Base-by-base conservation (phyloP, 306 rosid genomes). In the Gastrolobium villosum region DNA sequence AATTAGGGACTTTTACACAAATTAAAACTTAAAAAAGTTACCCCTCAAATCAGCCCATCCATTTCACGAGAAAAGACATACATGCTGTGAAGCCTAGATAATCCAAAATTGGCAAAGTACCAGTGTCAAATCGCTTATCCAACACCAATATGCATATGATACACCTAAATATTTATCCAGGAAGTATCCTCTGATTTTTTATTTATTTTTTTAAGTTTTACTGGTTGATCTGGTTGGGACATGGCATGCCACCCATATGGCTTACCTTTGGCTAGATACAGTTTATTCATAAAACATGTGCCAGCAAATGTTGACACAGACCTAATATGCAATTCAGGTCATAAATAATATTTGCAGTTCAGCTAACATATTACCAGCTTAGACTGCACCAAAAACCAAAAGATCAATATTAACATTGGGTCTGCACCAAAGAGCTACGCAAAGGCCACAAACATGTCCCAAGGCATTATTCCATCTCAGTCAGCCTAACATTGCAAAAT, bases 331-430 rank as follows among this genome's bases (percentile, higher is more conserved):
- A 41, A 53, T 32, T 48, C 66, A 65, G 41, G 83, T 37, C 45
- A 73, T 48, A 59, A 39, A 77, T 61, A 53, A 62, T 63, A 9
- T 3, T 73, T 28, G 49, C 40, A 46, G 64, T 40, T 7, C 79
- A 39, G 48, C 65, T 46, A 65, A 65, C 41, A 60, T 15, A 67
- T 32, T 43, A 46, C 50, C 15, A 68, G 20, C 48, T 30, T 30
- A 52, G 64, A 78, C 41, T 35, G 13, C 43, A 68, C 30, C 64
- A n/a, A 10, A 28, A 70, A 26, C 20, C 50, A 15, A 60, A 48
- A 6, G 45, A 77, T 55, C 48, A 54, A 37, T 55, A 68, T 45
- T 34, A 77, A 34, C 39, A 34, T 20, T 3, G 15, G 20, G 0
- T 6, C 81, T 28, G 46, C 11, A 4, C 73, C 56, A 46, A 68